Evolutionary conservation across 2,329 filamentous ascomycete species (phyloP), one percentile per base, ranked within the genome.

Genomic region (Drechslerella dactyloides): DNA sequence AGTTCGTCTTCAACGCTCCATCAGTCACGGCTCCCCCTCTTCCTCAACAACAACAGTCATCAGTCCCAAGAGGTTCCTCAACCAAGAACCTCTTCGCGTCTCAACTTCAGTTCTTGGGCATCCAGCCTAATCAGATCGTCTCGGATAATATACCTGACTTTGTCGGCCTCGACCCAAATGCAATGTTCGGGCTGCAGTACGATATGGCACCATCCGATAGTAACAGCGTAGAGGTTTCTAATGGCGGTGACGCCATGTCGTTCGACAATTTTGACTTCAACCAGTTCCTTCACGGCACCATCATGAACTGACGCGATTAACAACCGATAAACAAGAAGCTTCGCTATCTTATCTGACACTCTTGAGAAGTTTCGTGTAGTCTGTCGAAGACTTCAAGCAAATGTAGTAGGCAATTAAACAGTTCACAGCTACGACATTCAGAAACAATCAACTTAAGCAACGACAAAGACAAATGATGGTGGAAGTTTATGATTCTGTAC

Each of bases 351-450:
- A 27, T 30, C 35, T 46, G 27, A 44, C 13, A 46, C 50, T 13
- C 8, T 51, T 60, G 56, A 59, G 55, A 50, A 46, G 48, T 27
- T 53, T 53, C 35, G 50, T 53, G 44, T 10, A 24, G 35, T 62
- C 58, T 53, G 44, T 54, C 48, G 53, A 62, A 46, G 35, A 44
- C 21, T 40, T 54, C 21, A 37, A n/a, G 35, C n/a, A 27, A 33
- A 40, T 68, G 37, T 51, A 54, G 61, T 70, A 70, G 59, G 51
- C 66, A 50, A 59, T 63, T 42, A 50, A 63, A 63, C 58, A 53
- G 42, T 8, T 50, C 52, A 53, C 59, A 59, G 48, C 54, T 17
- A 15, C 6, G 2, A 48, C 17, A 5, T 53, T 50, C 46, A 21
- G 33, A 46, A 62, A 57, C 55, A 66, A 55, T 57, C 19, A 33